Conservation (phyloP, 2,329 filamentous ascomycete genomes). For the Xylariaceae sp. region DNA sequence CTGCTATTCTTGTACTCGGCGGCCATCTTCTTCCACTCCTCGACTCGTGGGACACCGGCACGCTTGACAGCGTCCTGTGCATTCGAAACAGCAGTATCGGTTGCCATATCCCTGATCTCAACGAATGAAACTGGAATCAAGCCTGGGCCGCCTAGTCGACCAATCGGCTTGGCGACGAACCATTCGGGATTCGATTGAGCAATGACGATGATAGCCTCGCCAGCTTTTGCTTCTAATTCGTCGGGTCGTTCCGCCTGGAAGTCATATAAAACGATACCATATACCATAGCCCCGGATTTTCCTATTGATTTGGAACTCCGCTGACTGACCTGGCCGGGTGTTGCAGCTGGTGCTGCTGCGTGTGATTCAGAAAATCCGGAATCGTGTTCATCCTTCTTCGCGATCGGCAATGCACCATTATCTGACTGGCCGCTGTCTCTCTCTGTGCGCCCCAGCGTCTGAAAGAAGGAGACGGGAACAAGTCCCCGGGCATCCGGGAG, state of each 20-base stretch:
- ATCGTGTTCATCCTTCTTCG: slow-evolving; percentile 72
- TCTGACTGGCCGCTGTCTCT: slow-evolving; percentile 76
- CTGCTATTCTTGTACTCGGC: slow-evolving; percentile 99
- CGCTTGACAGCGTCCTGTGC: slow-evolving; percentile 78
- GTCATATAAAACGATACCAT: slow-evolving; percentile 94
- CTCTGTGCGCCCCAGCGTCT: slow-evolving; percentile 85
- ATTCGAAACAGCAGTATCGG: slow-evolving; percentile 74
- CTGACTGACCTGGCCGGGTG: slow-evolving; percentile 40
- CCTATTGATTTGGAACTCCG: slow-evolving; percentile 48
- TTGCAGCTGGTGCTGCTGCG: slow-evolving; percentile 31
- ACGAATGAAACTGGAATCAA: slow-evolving; percentile 96
- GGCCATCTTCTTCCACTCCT: slow-evolving; percentile 99
- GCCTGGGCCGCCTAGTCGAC: slow-evolving; percentile 87
- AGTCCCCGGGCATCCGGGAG: slow-evolving; percentile 82
- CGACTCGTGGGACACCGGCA: slow-evolving; percentile 88
- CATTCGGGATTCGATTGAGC: slow-evolving; percentile 98
- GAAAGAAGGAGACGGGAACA: slow-evolving; percentile 91
- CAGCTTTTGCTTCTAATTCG: slow-evolving; percentile 89
- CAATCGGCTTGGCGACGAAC: slow-evolving; percentile 99
- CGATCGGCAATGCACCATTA: slow-evolving; percentile 42
- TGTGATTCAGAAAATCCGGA: slow-evolving; percentile 73
- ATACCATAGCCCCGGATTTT: slow-evolving; percentile 77
- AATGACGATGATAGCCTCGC: slow-evolving; percentile 96
- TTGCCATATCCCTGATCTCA: slow-evolving; percentile 90
- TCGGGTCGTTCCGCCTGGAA: slow-evolving; percentile 94